These are phyloP conservation scores for Cerrena zonata DNA, from an alignment of 1,284 basidiomycete genomes.

Conservation along the genomic window DNA sequence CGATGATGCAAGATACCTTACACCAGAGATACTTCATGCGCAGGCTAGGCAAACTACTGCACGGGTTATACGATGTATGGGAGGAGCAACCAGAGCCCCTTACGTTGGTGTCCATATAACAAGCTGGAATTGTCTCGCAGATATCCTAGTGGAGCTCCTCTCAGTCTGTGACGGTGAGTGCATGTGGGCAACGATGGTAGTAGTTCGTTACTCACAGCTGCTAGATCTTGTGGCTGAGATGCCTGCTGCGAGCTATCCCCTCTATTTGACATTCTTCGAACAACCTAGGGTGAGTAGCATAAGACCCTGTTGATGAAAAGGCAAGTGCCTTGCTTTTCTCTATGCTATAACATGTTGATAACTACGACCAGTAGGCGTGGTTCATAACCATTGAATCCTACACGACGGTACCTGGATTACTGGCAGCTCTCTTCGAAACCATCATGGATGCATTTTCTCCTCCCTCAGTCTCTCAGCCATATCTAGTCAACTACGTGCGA, in stretches of 20 bases:
- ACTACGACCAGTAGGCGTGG: slow-evolving; percentile 3
- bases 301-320: neutral
- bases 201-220: no score
- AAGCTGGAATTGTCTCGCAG: slow-evolving; percentile 41
- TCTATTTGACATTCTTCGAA: neutral
- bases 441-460: slow-evolving; percentile 37
- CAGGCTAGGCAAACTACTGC: slow-evolving; percentile 32
- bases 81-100: slow-evolving; percentile 26
- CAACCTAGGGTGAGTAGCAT: neutral
- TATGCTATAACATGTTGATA: neutral
- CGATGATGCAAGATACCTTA: slow-evolving; percentile 30
- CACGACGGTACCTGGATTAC: slow-evolving; percentile 39
- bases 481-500: slow-evolving; percentile 42
- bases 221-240: slow-evolving; percentile 4
- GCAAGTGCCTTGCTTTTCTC: neutral
- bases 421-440: slow-evolving; percentile 41
- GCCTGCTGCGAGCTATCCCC: neutral
- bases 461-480: slow-evolving; percentile 39
- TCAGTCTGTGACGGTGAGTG: slow-evolving; percentile 32
- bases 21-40: slow-evolving; percentile 34
- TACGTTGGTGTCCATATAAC: slow-evolving; percentile 26
- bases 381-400: slow-evolving; percentile 16
- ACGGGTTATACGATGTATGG: slow-evolving; percentile 36
- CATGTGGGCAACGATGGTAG: neutral
- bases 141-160: slow-evolving; percentile 38